Percentiles rank a stretch among this genome's conserved stretches.
Conservation (phyloP, 1,284 basidiomycete species). For the Austroboletus rostrupii region DNA sequence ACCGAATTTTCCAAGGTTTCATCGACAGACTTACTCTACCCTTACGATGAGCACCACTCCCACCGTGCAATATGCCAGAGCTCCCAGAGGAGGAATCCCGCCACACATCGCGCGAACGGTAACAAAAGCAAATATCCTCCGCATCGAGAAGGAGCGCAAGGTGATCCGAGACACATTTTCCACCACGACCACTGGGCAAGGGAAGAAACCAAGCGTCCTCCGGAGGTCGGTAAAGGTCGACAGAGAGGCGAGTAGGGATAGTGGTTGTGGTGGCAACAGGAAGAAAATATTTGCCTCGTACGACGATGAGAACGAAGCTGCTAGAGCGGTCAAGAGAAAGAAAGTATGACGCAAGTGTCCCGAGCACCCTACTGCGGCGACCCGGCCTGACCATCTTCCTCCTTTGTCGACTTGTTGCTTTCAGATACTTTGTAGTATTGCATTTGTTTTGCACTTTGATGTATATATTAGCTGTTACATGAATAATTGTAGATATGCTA, state of each 20-base stretch:
- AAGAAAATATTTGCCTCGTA: conserved; percentile 3
- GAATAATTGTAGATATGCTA: too few relatives aligned
- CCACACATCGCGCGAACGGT: conserved; percentile 30
- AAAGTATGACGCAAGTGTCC: conserved; percentile 6
- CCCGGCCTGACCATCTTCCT: neutral
- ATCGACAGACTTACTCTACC: neutral
- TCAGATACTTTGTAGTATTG: conserved; percentile 3
- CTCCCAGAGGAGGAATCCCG: conserved; percentile 30
- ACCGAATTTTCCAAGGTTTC: conserved; percentile 7
- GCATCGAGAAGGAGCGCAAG: conserved; percentile 24
- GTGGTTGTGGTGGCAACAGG: neutral
- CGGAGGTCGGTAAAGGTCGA: conserved; percentile 2
- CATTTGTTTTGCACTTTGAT: conserved; percentile 11
- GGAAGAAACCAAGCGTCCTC: conserved; percentile 28
- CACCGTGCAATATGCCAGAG: conserved; percentile 7
- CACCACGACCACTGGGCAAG: neutral
- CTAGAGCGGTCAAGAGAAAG: conserved; percentile 16
- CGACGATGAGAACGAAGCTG: conserved; percentile 2
- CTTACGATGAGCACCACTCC: neutral
- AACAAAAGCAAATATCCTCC: conserved; percentile 26
- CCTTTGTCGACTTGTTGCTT: conserved; percentile 10
- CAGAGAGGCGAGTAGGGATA: neutral
- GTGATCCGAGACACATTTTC: conserved; percentile 15
- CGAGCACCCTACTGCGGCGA: too few relatives aligned
- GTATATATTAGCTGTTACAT: neutral